These are phyloP conservation scores for Epichloe coenophiala DNA, from an alignment of 2,329 filamentous ascomycete genomes.

Conservation along the genomic window DNA sequence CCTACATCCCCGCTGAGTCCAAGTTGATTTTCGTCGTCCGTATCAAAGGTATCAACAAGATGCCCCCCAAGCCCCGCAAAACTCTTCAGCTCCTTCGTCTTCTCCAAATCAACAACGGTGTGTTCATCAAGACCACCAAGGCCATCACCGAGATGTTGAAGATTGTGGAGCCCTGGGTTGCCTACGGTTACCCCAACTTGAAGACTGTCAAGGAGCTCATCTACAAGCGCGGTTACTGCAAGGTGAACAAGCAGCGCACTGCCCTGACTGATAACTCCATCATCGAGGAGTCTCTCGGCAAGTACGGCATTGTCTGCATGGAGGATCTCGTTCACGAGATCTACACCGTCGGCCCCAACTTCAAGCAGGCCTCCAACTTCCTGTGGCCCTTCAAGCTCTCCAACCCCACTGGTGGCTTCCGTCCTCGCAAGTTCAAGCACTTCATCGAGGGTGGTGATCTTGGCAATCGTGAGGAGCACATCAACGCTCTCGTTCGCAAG, in stretches of 20 bases:
- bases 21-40: slow-evolving; percentile 97
- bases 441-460: slow-evolving; percentile 97
- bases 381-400: slow-evolving; percentile 99
- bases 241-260: slow-evolving; percentile 96
- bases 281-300: slow-evolving; percentile 91
- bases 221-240: slow-evolving; percentile 99
- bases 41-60: slow-evolving; percentile 99
- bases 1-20: slow-evolving; percentile 87
- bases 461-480: slow-evolving; percentile 96
- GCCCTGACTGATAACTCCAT: slow-evolving; percentile 95
- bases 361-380: slow-evolving; percentile 99
- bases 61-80: slow-evolving; percentile 99
- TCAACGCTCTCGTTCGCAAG: slow-evolving; percentile 90
- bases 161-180: slow-evolving; percentile 97
- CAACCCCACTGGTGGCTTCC: slow-evolving; percentile 97
- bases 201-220: slow-evolving; percentile 98
- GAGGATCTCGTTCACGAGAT: slow-evolving; percentile 99
- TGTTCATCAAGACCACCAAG: slow-evolving; percentile 97
- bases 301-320: slow-evolving; percentile 98
- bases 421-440: slow-evolving; percentile 95
- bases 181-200: slow-evolving; percentile 98
- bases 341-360: slow-evolving; percentile 96
- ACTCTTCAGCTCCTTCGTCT: slow-evolving; percentile 98
- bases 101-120: slow-evolving; percentile 99
- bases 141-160: slow-evolving; percentile 95